Conservation (phyloP, 768 basidiomycete genomes). For the Auricularia auricula-judae region DNA sequence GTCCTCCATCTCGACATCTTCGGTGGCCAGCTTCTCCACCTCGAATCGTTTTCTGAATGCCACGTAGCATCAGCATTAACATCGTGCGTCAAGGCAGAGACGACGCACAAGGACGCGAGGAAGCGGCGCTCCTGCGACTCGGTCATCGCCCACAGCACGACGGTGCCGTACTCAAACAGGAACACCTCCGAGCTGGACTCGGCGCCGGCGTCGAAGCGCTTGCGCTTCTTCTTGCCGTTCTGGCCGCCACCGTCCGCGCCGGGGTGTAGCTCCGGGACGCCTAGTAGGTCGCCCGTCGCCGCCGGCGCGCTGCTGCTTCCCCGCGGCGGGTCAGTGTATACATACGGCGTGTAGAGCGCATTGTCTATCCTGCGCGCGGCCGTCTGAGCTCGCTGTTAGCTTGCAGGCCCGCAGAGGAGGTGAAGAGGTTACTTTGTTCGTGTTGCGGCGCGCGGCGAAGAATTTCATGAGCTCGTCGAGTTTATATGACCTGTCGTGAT, state of each 20-base stretch:
- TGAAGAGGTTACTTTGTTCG: constrained; percentile 33
- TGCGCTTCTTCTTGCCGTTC: constrained; percentile 44
- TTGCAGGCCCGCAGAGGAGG: no score
- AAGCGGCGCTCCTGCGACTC: constrained; percentile 87
- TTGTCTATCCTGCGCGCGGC: constrained; percentile 84
- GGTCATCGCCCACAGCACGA: constrained; percentile 97
- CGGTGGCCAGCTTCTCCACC: constrained; percentile 76
- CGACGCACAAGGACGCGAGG: constrained; percentile 73
- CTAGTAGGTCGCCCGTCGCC: constrained; percentile 59
- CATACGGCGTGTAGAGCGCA: constrained; percentile 88
- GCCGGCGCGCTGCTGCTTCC: constrained; percentile 3
- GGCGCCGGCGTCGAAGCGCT: constrained; percentile 34
- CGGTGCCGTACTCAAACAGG: constrained; percentile 86
- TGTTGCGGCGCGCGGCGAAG: constrained; percentile 68
- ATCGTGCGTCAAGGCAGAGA: background rate
- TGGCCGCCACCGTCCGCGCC: constrained; percentile 20
- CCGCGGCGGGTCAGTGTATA: constrained; percentile 39
- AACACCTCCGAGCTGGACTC: constrained; percentile 65
- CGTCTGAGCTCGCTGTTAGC: constrained; percentile 33
- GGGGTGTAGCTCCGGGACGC: constrained; percentile 50
- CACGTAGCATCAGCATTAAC: background rate
- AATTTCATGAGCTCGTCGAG: constrained; percentile 83
- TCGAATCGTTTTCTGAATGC: constrained; percentile 79
- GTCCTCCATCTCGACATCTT: constrained; percentile 93
- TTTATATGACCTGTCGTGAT: constrained; percentile 61